These are phyloP conservation scores for Piedraia hortae DNA, from an alignment of 2,329 filamentous ascomycete species.

Conservation along the genomic window DNA sequence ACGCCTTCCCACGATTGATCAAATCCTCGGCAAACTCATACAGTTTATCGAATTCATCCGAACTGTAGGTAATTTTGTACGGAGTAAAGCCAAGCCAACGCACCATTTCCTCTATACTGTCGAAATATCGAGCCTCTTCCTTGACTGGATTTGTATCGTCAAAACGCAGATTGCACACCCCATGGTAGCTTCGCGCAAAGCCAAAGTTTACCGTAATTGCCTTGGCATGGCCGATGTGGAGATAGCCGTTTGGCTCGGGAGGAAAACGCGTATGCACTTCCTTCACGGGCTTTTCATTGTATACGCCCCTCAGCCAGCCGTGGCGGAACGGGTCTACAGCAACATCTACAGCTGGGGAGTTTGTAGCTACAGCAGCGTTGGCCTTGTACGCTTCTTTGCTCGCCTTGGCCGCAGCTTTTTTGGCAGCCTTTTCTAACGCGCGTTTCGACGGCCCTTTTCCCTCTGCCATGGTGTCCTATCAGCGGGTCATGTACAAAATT, in stretches of 20 bases:
- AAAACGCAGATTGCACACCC: conserved; percentile 50
- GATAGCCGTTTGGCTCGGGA: conserved; percentile 57
- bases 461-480: conserved; percentile 6
- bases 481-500: background rate
- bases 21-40: conserved; percentile 76
- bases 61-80: conserved; percentile 55
- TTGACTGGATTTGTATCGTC: conserved; percentile 91
- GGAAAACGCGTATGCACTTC: conserved; percentile 23
- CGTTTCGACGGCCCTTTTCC: conserved; percentile 18
- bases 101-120: conserved; percentile 68
- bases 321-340: conserved; percentile 20
- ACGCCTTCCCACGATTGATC: conserved; percentile 38
- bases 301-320: conserved; percentile 23
- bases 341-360: conserved; percentile 6
- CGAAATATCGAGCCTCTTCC: conserved; percentile 73
- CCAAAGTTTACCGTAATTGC: conserved; percentile 93
- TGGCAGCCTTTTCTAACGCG: conserved; percentile 21
- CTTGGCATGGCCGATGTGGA: conserved; percentile 85
- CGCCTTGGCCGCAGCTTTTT: conserved; percentile 22
- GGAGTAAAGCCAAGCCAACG: conserved; percentile 69
- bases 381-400: conserved; percentile 17
- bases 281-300: conserved; percentile 18
- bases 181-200: conserved; percentile 62
- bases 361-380: conserved; percentile 4
- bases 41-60: conserved; percentile 66